Conservation (phyloP, 129 eudicot genomes). For the Smallanthus sonchifolius region DNA sequence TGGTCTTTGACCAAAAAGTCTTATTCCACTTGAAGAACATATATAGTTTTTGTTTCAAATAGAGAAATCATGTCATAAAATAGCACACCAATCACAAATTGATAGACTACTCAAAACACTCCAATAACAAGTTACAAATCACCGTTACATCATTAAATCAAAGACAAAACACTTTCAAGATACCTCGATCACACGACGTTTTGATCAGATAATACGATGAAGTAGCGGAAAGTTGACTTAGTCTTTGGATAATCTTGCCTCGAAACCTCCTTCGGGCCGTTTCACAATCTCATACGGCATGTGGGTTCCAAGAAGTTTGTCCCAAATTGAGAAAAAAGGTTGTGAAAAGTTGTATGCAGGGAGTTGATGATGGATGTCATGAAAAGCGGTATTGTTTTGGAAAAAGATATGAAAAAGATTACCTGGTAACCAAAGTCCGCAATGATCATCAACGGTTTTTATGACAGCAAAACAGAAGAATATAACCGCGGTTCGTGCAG, state of each 20-base stretch:
- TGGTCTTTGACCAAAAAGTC: neutral
- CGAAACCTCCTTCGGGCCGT: conserved; percentile 67
- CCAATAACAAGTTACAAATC: conserved; percentile 23
- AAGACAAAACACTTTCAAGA: neutral
- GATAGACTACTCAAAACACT: conserved; percentile 6
- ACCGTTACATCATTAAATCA: conserved; percentile 10
- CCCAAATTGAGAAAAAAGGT: conserved; percentile 87
- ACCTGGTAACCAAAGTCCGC: conserved; percentile 80
- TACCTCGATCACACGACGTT: conserved; percentile 9
- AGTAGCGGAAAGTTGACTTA: conserved; percentile 15
- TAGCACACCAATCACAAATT: conserved; percentile 10
- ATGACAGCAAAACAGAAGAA: conserved; percentile 75
- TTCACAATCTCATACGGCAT: conserved; percentile 56
- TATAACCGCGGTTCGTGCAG: conserved; percentile 64
- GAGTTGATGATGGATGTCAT: conserved; percentile 85
- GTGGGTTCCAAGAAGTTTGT: conserved; percentile 68
- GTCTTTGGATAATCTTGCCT: conserved; percentile 63
- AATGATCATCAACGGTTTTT: conserved; percentile 78
- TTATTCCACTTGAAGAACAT: neutral
- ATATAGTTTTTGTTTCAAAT: neutral
- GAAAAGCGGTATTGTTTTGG: conserved; percentile 75
- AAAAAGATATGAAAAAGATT: conserved; percentile 60
- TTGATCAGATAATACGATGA: conserved; percentile 18
- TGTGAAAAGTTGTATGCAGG: conserved; percentile 78
- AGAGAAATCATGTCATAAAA: conserved; percentile 12